A percentile compares a stretch with the other conserved stretches of the same genome.
Evolutionary conservation across 441 rosid genomes (phyloP).

Genomic region (Adansonia rubrostipa): DNA sequence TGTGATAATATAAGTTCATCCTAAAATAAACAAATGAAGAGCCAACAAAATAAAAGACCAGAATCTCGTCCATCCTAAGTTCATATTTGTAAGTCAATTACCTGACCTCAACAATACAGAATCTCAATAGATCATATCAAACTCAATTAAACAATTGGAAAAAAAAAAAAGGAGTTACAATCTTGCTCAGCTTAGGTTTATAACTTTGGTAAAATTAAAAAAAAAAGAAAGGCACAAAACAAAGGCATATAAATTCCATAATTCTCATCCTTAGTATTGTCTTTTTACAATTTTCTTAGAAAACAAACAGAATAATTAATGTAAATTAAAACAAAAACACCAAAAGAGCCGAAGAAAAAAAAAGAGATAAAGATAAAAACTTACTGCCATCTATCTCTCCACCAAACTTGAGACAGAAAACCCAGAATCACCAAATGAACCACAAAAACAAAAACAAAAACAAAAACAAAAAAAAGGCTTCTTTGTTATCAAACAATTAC

Average conservation of each 20-base stretch:
- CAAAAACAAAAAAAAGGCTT: background rate
- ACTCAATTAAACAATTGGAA: background rate
- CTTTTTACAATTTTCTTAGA: conserved; percentile 10
- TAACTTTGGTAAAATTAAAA: background rate
- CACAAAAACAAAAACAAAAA: no score
- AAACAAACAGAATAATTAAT: conserved; percentile 21
- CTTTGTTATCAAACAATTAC: background rate
- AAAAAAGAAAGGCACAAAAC: no score
- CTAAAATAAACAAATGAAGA: background rate
- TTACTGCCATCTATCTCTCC: conserved; percentile 51
- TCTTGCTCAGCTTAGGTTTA: background rate
- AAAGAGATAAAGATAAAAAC: conserved; percentile 20
- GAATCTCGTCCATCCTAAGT: background rate
- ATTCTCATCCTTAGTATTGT: background rate
- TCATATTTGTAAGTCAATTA: background rate
- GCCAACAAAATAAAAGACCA: background rate
- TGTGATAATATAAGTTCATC: conserved; percentile 20
- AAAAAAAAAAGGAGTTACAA: background rate
- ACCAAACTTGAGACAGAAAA: conserved; percentile 28
- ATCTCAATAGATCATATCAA: conserved; percentile 4
- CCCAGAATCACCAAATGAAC: conserved; percentile 17
- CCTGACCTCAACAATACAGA: background rate
- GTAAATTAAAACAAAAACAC: background rate
- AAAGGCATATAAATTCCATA: background rate
- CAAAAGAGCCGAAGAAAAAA: background rate